phyloP scores from a whole-genome alignment of 2,329 filamentous ascomycete species.

The Ceratocystis ficicola region DNA sequence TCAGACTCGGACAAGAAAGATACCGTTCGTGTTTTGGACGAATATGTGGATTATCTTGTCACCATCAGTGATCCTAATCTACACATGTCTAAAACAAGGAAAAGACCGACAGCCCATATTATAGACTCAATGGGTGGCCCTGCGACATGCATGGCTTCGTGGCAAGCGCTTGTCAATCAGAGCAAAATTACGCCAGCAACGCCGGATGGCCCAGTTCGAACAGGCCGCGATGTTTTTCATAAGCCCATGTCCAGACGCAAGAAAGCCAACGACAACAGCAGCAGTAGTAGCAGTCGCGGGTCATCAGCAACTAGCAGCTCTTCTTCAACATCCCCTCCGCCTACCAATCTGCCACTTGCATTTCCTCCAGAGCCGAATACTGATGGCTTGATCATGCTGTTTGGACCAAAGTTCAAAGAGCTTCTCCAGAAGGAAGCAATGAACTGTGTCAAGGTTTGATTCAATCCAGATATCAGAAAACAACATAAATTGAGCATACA shows the following conservation, averaged over 20 bases:
- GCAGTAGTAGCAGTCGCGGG: not conserved
- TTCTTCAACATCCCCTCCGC: not conserved
- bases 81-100: slow-evolving; percentile 5
- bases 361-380: slow-evolving; percentile 21
- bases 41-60: slow-evolving; percentile 20
- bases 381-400: slow-evolving; percentile 8
- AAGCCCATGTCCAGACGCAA: slow-evolving; percentile 22
- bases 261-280: slow-evolving; percentile 1
- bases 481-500: not conserved
- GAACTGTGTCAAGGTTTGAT: not conserved
- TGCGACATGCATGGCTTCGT: slow-evolving; percentile 20
- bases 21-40: slow-evolving; percentile 4
- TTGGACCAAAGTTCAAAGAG: slow-evolving; percentile 17
- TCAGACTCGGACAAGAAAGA: slow-evolving; percentile 7
- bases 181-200: slow-evolving; percentile 20
- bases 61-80: slow-evolving; percentile 19
- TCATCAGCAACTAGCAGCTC: slow-evolving; percentile 1
- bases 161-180: slow-evolving; percentile 21
- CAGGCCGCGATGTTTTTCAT: slow-evolving; percentile 20
- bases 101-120: slow-evolving; percentile 6
- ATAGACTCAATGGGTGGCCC: slow-evolving; percentile 20
- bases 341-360: slow-evolving; percentile 14
- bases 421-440: slow-evolving; percentile 18
- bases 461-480: not conserved
- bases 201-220: slow-evolving; percentile 16